Percentiles rank a stretch among this genome's conserved stretches.
These are phyloP conservation scores for Patellifolia procumbens DNA, from an alignment of 179 eudicot species.

Conservation along the genomic window DNA sequence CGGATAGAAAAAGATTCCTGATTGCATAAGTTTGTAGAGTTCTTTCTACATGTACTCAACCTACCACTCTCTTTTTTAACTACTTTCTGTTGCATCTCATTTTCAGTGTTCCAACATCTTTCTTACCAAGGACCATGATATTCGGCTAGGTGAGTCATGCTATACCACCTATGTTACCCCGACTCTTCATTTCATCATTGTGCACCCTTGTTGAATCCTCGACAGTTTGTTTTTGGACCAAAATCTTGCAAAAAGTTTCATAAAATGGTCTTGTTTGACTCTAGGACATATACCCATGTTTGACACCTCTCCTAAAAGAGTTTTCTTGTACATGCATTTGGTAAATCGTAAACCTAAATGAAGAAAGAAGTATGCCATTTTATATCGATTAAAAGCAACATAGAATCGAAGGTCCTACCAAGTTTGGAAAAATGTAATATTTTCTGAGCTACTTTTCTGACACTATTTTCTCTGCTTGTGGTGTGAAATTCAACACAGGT, in stretches of 20 bases:
- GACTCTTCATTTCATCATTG: no score
- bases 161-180: neutral
- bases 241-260: no score
- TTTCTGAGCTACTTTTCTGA: slow-evolving; percentile 18
- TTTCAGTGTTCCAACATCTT: slow-evolving; percentile 91
- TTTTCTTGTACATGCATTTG: no score
- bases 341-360: no score
- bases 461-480: neutral
- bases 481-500: slow-evolving; percentile 45
- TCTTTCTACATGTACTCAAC: neutral
- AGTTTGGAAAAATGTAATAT: neutral
- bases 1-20: neutral
- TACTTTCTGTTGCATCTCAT: slow-evolving; percentile 11
- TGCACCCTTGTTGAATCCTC: no score
- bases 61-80: neutral
- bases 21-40: neutral
- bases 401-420: no score
- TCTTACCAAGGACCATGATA: slow-evolving; percentile 73
- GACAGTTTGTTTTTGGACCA: no score
- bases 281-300: no score
- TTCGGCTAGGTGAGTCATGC: slow-evolving; percentile 66
- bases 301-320: no score
- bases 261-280: no score
- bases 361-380: no score
- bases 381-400: no score